Evolutionary conservation across 305 asterid genomes (phyloP).

Genomic region (Solanum hybrid): DNA sequence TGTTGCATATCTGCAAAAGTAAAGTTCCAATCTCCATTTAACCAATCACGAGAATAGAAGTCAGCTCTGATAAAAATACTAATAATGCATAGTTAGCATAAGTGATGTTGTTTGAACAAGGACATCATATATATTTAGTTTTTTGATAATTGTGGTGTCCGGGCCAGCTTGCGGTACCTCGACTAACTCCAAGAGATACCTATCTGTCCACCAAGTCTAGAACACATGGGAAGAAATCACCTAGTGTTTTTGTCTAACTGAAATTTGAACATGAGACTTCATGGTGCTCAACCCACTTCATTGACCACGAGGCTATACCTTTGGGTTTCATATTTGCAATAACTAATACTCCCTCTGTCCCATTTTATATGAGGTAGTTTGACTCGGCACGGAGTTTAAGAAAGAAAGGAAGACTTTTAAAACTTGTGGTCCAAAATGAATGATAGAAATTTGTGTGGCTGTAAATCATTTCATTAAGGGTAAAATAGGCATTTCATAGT

Average conservation of each 20-base stretch:
- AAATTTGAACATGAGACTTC: background rate
- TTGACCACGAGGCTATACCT: background rate
- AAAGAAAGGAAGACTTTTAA: too few species aligned
- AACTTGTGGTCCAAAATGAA: too few species aligned
- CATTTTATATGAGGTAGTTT: too few species aligned
- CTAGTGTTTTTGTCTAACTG: background rate
- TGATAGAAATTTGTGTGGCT: too few species aligned
- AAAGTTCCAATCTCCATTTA: background rate
- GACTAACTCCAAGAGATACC: background rate
- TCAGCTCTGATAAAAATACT: background rate
- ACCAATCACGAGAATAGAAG: background rate
- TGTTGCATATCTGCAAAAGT: constrained; percentile 65
- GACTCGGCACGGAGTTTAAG: too few species aligned
- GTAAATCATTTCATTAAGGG: too few species aligned
- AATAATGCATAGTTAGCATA: background rate
- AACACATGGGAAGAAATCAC: background rate
- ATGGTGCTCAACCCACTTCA: background rate
- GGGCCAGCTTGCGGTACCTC: background rate
- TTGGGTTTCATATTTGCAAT: background rate
- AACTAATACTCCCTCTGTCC: background rate
- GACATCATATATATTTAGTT: background rate
- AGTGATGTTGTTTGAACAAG: background rate
- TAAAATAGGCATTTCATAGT: too few species aligned
- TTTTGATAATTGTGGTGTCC: background rate
- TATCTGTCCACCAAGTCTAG: background rate